Evolutionary conservation across 2,329 filamentous ascomycete genomes (phyloP), one percentile per base, ranked within the genome.

Genomic region (Eutypa lata): DNA sequence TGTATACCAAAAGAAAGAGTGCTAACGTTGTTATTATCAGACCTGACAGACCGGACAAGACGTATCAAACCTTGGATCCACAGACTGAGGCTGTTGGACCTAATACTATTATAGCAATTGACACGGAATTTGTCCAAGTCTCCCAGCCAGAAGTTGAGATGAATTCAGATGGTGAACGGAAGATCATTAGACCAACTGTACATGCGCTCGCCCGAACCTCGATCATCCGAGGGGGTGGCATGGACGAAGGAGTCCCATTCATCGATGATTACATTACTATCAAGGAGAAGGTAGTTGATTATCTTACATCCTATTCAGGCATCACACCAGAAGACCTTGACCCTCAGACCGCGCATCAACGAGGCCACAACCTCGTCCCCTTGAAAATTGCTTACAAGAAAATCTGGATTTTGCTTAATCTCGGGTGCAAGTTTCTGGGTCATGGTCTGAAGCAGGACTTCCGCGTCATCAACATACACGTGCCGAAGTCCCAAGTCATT

Each of bases 191-290:
- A 1, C 94, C 94, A 0, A 92, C 89, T 57, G 91, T 92, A 28
- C 90, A 94, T 60, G 93, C 92, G 1, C 82, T 99, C 13, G 94
- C 93, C n/a, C 85, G 94, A 55, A 91, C 95, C 2, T 97, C 92
- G 0, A 91, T 97, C 1, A 81, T 97, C 13, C 84, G 95, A 22
- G 92, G 92, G 0, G 75, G 82, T 49, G 93, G 91, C 19, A 80
- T 87, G 57, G 76, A 88, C 38, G 90, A 95, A 68, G 91, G 91
- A 0, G 71, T 87, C 1, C 90, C 94, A 0, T 97, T 97, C 66
- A 95, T 99, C 58, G 94, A 99, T 66, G 94, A 99, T 72, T 99
- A 99, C 70, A 96, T 99, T 57, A 86, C 86, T 31, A 93, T 95
- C 63, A 87, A 87, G 55, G 94, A 97, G 67, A 87, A 88, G 1